phyloP scores from a whole-genome alignment of 192 early-diverging fungal genomes.

The Lobosporangium transversale region DNA sequence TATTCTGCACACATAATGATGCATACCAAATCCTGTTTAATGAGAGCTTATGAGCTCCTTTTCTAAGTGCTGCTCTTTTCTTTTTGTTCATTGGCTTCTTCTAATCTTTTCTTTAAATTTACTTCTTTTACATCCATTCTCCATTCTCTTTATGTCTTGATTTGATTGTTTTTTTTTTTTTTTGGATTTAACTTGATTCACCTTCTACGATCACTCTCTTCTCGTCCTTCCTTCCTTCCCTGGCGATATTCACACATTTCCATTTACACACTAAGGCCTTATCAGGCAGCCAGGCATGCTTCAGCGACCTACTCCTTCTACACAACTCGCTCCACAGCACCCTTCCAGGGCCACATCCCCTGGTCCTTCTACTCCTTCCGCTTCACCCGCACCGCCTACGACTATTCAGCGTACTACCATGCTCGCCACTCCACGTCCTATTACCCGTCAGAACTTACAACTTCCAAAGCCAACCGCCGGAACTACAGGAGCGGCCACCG shows the following conservation, averaged over 20 bases:
- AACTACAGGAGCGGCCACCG: no score
- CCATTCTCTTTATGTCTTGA: not conserved
- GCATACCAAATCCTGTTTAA: no score
- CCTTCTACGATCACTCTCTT: not conserved
- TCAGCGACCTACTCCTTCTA: not conserved
- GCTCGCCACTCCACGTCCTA: conserved; percentile 9
- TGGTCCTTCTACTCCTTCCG: conserved; percentile 10
- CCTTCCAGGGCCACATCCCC: conserved; percentile 15
- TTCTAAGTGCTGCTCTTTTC: not conserved
- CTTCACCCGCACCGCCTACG: conserved; percentile 13
- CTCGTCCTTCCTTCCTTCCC: not conserved
- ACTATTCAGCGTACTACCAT: no score
- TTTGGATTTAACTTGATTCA: no score
- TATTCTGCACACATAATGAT: no score
- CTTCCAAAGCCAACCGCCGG: not conserved
- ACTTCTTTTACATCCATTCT: not conserved
- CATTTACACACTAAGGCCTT: not conserved
- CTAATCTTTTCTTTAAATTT: not conserved
- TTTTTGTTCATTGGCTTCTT: not conserved
- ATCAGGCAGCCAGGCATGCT: no score
- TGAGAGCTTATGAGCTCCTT: no score
- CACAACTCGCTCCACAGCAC: not conserved
- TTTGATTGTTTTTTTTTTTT: not conserved
- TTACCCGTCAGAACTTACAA: not conserved
- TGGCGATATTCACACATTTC: not conserved